A percentile compares a stretch with the other conserved stretches of the same genome.
These are phyloP conservation scores for Haplosporangium sp. DNA, from an alignment of 371 early-diverging fungal genomes.

Conservation along the genomic window DNA sequence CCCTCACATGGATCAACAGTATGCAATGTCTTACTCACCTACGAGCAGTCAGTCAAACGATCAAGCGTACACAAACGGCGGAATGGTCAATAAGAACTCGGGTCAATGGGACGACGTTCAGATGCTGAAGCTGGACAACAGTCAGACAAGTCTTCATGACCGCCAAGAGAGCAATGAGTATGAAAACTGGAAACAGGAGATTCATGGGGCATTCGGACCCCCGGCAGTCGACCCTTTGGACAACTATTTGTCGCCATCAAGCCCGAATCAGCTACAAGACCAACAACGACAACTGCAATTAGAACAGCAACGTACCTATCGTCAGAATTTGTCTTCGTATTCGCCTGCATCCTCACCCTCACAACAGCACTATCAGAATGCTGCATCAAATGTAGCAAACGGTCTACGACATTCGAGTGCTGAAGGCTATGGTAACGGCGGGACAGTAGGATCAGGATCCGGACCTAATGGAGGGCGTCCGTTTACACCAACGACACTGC, in stretches of 20 bases:
- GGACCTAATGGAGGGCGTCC: slow-evolving; percentile 14
- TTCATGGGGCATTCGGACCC: slow-evolving; percentile 3
- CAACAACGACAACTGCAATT: slow-evolving; percentile 50
- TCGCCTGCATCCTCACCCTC: slow-evolving; percentile 30
- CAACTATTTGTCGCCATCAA: slow-evolving; percentile 23
- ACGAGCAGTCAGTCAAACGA: slow-evolving; percentile 7
- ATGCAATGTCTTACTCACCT: slow-evolving; percentile 13
- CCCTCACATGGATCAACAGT: background rate
- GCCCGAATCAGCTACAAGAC: slow-evolving; percentile 34
- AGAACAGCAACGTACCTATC: slow-evolving; percentile 43
- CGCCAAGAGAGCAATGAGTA: slow-evolving; percentile 8
- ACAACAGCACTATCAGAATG: slow-evolving; percentile 31
- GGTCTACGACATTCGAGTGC: slow-evolving; percentile 17
- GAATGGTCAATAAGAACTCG: slow-evolving; percentile 7
- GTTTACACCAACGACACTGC: slow-evolving; percentile 32
- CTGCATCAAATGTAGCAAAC: slow-evolving; percentile 15
- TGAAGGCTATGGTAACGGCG: slow-evolving; percentile 16
- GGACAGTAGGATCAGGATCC: background rate
- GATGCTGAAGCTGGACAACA: slow-evolving; percentile 15
- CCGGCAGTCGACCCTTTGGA: slow-evolving; percentile 6
- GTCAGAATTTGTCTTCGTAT: slow-evolving; percentile 14
- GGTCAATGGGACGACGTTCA: slow-evolving; percentile 35
- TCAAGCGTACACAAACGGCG: slow-evolving; percentile 13
- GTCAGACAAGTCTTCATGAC: slow-evolving; percentile 21
- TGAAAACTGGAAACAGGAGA: slow-evolving; percentile 40